Evolutionary conservation across 306 rosid species (phyloP), one percentile per base, ranked within the genome.

Genomic region (Erythrophleum fordii): DNA sequence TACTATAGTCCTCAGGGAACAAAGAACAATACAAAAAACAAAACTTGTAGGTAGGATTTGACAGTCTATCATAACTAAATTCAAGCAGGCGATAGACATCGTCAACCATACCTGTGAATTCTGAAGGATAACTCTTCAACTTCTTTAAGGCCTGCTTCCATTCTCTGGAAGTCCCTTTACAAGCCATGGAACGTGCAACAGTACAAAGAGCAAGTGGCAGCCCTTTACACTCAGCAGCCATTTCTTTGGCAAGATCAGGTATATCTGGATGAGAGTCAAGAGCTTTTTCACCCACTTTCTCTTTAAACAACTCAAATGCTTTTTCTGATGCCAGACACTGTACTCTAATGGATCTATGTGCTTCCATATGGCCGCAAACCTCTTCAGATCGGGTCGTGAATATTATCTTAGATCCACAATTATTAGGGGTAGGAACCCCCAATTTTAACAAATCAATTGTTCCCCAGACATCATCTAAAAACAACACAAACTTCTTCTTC

Each of bases 131-230:
- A 51, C 1, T 49, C 46, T 20, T 72, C 11, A 72, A 31, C 17
- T 11, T 51, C n/a, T 51, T 29, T n/a, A 34, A 18, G 6, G 34
- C 11, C 5, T 1, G 31, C 11, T 11, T 34, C 77, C 77, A 72
- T 51, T 51, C 64, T 10, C 0, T 11, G 25, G 22, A 5, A 31
- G 5, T 14, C 11, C 5, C 58, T 44, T 62, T 62, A 62, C 16
- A 16, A 29, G 69, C 23, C 69, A 62, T 62, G 9, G 42, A 62
- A 16, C 69, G 22, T 62, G 23, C 69, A 29, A 62, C 44, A 25
- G 16, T 26, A n/a, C 42, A 26, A 62, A 17, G 58, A 45, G 75
- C 75, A 48, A 70, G 75, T 70, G 75, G 60, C 5, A 44, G 34
- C 3, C 75, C 60, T 28, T 28, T 11, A 48, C 75, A 70, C 26